Evolutionary conservation across 352 stramenopile species (phyloP), one percentile per base, ranked within the genome.

Genomic region (Globisporangium iwayamae): DNA sequence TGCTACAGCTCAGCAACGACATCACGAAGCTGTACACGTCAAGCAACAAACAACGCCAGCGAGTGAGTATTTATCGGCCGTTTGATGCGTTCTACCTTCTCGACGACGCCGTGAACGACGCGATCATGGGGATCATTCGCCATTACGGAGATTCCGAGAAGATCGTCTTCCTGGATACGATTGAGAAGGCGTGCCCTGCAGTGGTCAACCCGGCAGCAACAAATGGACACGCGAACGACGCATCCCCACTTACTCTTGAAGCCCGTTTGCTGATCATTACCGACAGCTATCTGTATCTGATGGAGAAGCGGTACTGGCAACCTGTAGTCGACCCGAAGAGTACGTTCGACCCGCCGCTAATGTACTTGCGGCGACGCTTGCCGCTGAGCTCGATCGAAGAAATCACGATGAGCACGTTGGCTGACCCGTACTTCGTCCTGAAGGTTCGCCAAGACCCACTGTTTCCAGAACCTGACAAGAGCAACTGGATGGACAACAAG

Each of bases 401-500:
- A 52, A 88, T 96, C 57, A 73, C 76, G 14, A 83, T 94, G 81
- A 93, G 82, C 66, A 91, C 84, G 11, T 66, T 91, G 34, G 87
- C 87, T n/a, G 87, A 96, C 60, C 78, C 77, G 32, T 93, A 89
- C 60, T 87, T 96, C 39, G 76, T 90, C 18, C 56, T 96, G 53
- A 80, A 76, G 50, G 69, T 96, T 13, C 81, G 67, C 30, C 74
- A 87, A 52, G 74, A 86, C 18, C 70, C 75, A 32, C 55, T 91
- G 41, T 69, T 85, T 30, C 16, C 67, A 0, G 77, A 93, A 53
- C 84, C 87, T 2, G 77, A 94, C 73, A 90, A 86, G 56, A 81
- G 79, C 66, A 84, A 96, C 63, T 96, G 87, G 87, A 67, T 83
- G 34, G 87, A 94, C 54, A 92, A 96, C 65, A 93, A 93, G 63